Conservation (phyloP, 345 rosid species). For the Eucalyptus curtisii region DNA sequence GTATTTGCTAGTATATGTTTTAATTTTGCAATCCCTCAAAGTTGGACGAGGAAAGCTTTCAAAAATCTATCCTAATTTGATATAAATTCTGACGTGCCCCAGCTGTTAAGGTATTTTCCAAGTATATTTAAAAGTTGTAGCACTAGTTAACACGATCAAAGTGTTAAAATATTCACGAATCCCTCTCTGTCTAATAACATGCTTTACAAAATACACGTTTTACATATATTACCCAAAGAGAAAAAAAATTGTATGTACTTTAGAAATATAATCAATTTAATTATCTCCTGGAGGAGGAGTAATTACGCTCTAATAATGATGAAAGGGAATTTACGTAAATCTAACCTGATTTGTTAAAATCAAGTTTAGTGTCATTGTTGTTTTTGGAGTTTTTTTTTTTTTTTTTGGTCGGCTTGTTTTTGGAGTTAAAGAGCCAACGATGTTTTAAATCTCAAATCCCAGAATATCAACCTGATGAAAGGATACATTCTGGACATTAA, state of each 20-base stretch:
- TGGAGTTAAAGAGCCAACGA: not conserved
- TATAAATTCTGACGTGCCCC: not conserved
- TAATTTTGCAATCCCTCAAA: not conserved
- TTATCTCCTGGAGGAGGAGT: not conserved
- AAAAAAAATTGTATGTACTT: not conserved
- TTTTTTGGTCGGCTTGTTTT: not conserved
- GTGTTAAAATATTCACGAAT: not conserved
- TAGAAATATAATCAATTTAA: not conserved
- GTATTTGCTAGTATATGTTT: not conserved
- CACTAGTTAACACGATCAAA: not conserved
- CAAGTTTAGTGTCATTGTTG: not conserved
- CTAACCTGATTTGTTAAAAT: not conserved
- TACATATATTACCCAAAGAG: not conserved
- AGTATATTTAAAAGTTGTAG: not conserved
- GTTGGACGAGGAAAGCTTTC: not conserved
- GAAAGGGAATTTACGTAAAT: not conserved
- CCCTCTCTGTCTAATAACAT: not conserved
- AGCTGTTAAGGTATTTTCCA: not conserved
- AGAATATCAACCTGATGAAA: not conserved
- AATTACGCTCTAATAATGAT: not conserved
- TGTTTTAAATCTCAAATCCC: not conserved
- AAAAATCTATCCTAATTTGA: not conserved
- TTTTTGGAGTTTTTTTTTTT: not conserved
- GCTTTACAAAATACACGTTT: not conserved
- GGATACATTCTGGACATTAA: not conserved